Conservation (phyloP, 805 yeast genomes). For the Scheffersomyces coipomensis region DNA sequence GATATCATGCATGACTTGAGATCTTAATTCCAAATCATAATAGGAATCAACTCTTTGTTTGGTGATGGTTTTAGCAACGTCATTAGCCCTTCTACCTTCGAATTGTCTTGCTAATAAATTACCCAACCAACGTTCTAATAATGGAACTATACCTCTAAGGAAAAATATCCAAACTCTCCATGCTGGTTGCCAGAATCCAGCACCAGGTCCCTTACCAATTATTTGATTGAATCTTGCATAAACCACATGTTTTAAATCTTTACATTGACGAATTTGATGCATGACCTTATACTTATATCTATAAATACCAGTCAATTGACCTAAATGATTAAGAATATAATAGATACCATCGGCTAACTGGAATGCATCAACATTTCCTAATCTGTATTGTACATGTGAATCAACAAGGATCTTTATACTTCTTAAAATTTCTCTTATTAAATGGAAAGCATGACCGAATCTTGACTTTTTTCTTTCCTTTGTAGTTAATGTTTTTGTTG, state of each 20-base stretch:
- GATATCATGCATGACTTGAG: conserved; percentile 93
- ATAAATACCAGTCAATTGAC: conserved; percentile 94
- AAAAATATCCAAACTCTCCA: conserved; percentile 97
- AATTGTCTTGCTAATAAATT: conserved; percentile 89
- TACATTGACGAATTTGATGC: conserved; percentile 97
- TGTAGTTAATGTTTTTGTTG: conserved; percentile 93
- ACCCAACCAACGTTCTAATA: conserved; percentile 93
- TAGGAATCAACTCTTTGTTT: conserved; percentile 95
- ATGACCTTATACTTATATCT: conserved; percentile 95
- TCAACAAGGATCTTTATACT: conserved; percentile 86
- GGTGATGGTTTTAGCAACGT: conserved; percentile 89
- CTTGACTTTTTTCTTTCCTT: conserved; percentile 94
- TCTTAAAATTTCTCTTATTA: conserved; percentile 84
- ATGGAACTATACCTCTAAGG: conserved; percentile 86
- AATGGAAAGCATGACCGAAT: conserved; percentile 94
- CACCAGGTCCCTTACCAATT: conserved; percentile 98
- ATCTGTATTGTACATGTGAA: conserved; percentile 85
- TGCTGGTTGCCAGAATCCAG: conserved; percentile 99
- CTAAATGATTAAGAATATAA: conserved; percentile 88
- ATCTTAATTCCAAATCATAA: conserved; percentile 88
- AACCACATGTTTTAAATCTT: conserved; percentile 90
- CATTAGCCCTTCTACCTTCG: conserved; percentile 91
- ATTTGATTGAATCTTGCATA: conserved; percentile 78
- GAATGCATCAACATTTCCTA: conserved; percentile 89
- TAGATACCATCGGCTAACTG: conserved; percentile 94